Percentiles rank a stretch among this genome's conserved stretches.
These are phyloP conservation scores for Amylostereum areolatum DNA, from an alignment of 1,284 basidiomycete genomes.

Conservation along the genomic window DNA sequence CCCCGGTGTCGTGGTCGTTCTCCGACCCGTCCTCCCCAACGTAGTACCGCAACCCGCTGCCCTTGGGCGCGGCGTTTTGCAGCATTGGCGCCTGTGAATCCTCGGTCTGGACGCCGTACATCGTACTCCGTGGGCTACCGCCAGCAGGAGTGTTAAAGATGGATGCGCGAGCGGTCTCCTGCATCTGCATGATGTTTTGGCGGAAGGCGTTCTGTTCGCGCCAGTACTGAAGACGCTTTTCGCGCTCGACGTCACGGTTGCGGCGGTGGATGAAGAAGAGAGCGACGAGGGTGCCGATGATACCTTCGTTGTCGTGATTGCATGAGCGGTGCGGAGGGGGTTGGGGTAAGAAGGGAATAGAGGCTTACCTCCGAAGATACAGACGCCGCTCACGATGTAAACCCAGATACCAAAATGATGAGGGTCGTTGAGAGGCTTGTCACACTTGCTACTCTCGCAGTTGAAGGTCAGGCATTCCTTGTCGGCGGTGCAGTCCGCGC, in stretches of 20 bases:
- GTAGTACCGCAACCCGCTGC: conserved; percentile 52
- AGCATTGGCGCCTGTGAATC: conserved; percentile 52
- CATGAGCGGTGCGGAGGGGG: no score
- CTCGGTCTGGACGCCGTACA: conserved; percentile 39
- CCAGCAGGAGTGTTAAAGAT: conserved; percentile 35
- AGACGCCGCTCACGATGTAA: conserved; percentile 66
- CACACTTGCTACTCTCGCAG: conserved; percentile 64
- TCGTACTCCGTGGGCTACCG: conserved; percentile 38
- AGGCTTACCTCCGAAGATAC: conserved; percentile 65
- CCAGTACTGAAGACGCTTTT: conserved; percentile 83
- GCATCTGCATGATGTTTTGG: conserved; percentile 72
- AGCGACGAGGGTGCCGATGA: conserved; percentile 60
- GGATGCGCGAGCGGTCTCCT: conserved; percentile 61
- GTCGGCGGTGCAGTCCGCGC: conserved; percentile 63
- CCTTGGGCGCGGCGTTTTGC: conserved; percentile 36
- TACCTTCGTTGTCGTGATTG: conserved; percentile 40
- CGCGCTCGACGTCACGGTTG: conserved; percentile 67
- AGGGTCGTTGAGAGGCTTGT: conserved; percentile 52
- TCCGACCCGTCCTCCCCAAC: conserved; percentile 41
- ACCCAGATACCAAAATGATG: conserved; percentile 63
- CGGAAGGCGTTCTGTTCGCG: conserved; percentile 80
- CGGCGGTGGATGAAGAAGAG: conserved; percentile 69
- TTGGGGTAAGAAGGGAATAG: background rate
- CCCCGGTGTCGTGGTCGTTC: conserved; percentile 27
- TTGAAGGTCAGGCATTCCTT: conserved; percentile 83